A percentile compares a stretch with the other conserved stretches of the same genome.
Evolutionary conservation across 306 rosid species (phyloP).

Genomic region (Prosopis cineraria): DNA sequence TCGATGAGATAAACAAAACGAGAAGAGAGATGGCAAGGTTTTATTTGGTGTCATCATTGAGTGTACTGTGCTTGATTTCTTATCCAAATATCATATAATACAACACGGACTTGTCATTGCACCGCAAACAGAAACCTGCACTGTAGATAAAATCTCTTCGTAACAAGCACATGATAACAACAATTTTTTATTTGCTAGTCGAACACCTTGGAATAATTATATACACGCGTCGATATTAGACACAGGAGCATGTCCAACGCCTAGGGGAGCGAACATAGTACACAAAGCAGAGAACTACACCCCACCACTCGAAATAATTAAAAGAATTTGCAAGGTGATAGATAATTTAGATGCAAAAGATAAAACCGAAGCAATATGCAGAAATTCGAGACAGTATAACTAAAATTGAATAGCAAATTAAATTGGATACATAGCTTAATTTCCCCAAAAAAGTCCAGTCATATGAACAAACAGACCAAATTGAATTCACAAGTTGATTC

Average conservation of each 20-base stretch:
- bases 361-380: slow-evolving; percentile 8
- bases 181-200: slow-evolving; percentile 38
- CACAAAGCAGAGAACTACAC: slow-evolving; percentile 17
- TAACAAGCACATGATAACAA: slow-evolving; percentile 43
- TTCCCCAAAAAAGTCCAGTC: neutral
- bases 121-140: neutral
- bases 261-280: slow-evolving; percentile 3
- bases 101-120: neutral
- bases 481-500: slow-evolving; percentile 3
- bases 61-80: neutral
- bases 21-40: neutral
- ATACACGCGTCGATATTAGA: slow-evolving; percentile 33
- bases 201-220: slow-evolving; percentile 22
- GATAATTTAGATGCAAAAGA: slow-evolving; percentile 19
- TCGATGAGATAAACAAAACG: neutral
- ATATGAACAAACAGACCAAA: neutral
- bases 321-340: neutral
- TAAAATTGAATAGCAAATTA: slow-evolving; percentile 1
- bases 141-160: neutral
- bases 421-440: neutral
- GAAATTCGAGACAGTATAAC: neutral
- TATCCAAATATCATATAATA: neutral
- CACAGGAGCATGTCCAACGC: slow-evolving; percentile 23
- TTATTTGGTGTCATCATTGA: neutral
- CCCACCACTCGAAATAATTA: neutral